These are phyloP conservation scores for Alternaria ventricosa DNA, from an alignment of 2,329 filamentous ascomycete genomes.

Conservation along the genomic window DNA sequence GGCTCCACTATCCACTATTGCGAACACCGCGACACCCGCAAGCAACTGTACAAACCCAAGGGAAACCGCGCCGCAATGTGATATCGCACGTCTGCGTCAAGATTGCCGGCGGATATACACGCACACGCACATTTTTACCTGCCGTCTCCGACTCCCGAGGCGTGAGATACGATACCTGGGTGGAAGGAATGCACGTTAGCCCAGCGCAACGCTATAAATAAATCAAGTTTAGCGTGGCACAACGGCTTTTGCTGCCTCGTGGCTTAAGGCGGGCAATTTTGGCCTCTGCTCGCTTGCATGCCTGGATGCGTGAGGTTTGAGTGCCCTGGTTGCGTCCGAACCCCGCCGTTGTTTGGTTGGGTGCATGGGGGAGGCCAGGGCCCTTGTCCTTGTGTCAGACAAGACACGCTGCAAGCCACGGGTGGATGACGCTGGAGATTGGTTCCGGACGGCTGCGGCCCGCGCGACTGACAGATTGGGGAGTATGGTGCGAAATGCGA, in stretches of 20 bases:
- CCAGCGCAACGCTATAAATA: conserved; percentile 10
- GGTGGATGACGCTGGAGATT: background rate
- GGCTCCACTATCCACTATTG: conserved; percentile 1
- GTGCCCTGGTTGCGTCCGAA: conserved; percentile 11
- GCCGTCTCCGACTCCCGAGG: background rate
- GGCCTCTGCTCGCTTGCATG: conserved; percentile 3
- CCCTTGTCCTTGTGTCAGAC: conserved; percentile 16
- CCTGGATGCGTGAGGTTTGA: conserved; percentile 4
- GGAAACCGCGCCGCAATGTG: background rate
- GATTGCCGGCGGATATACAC: background rate
- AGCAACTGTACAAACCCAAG: background rate
- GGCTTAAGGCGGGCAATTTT: conserved; percentile 13
- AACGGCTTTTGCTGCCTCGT: conserved; percentile 28
- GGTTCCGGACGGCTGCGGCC: conserved; percentile 14
- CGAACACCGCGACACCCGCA: conserved; percentile 1
- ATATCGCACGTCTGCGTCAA: background rate
- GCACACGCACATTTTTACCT: background rate
- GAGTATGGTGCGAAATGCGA: conserved; percentile 12
- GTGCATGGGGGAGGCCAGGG: background rate
- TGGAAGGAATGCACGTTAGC: conserved; percentile 1
- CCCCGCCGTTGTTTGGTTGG: conserved; percentile 19
- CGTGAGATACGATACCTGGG: background rate
- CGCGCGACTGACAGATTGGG: conserved; percentile 12
- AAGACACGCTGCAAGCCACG: conserved; percentile 3
- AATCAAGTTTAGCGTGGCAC: conserved; percentile 19